These are phyloP conservation scores for Cryptococcus sp. DNA, from an alignment of 1,284 basidiomycete species.

Conservation along the genomic window DNA sequence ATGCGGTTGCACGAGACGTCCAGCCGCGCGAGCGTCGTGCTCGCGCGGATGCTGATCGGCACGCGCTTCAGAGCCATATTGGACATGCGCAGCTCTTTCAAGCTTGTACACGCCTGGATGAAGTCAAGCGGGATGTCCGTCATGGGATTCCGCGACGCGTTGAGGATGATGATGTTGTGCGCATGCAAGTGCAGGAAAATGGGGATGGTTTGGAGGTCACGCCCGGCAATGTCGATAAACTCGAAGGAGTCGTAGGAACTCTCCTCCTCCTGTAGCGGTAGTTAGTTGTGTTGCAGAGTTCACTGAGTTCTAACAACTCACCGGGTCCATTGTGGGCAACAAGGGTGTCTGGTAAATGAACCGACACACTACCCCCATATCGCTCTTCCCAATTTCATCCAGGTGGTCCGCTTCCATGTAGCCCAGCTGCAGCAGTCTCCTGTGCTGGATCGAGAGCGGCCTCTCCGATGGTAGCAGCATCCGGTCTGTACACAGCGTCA, in stretches of 20 bases:
- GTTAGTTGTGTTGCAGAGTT: conserved; percentile 7
- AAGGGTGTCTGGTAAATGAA: conserved; percentile 63
- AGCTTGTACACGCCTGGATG: conserved; percentile 78
- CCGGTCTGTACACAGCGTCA: conserved; percentile 59
- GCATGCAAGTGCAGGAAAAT: conserved; percentile 84
- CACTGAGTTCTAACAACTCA: conserved; percentile 47
- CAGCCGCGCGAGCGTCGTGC: conserved; percentile 70
- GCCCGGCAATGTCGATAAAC: conserved; percentile 76
- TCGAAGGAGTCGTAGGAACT: conserved; percentile 71
- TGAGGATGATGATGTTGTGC: conserved; percentile 78
- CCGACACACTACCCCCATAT: conserved; percentile 79
- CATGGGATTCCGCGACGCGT: conserved; percentile 92
- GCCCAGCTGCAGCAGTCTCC: conserved; percentile 84
- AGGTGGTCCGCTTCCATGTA: conserved; percentile 80
- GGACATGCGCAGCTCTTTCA: conserved; percentile 84
- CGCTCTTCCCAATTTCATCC: conserved; percentile 75
- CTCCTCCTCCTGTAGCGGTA: conserved; percentile 59
- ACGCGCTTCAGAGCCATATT: conserved; percentile 94
- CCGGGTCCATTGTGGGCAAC: conserved; percentile 59
- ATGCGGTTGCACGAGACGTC: conserved; percentile 94
- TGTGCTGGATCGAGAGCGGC: conserved; percentile 78
- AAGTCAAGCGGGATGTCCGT: conserved; percentile 96
- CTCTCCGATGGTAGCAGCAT: conserved; percentile 74
- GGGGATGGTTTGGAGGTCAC: conserved; percentile 84
- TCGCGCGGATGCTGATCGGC: conserved; percentile 76